Percentiles rank a stretch among this genome's conserved stretches.
Conservation (phyloP, 176 grass and related monocot species). For the Sorghum bicolor region Sorghum_bicolor_NCBIv3 NC_012875.2:41876001-41876500, state of each 20-base stretch:
- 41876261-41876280: fast-evolving
- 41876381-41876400: fast-evolving
- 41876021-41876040: background rate
- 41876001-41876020: background rate
- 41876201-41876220: background rate
- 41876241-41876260: too few species aligned
- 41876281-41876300: background rate
- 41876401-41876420: fast-evolving
- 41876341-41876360: background rate
- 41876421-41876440: conserved; percentile 9
- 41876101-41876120: background rate
- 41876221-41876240: background rate
- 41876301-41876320: background rate
- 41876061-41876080: fast-evolving
- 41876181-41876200: conserved; percentile 10
- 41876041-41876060: background rate
- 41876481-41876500: background rate
- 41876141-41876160: fast-evolving
- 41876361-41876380: conserved; percentile 3
- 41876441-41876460: background rate
- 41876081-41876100: fast-evolving
- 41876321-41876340: background rate
- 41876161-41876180: background rate
- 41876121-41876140: background rate
- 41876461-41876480: background rate